Conservation (phyloP, 371 early-diverging fungal species). For the Batrachochytrium dendrobatidis region DNA sequence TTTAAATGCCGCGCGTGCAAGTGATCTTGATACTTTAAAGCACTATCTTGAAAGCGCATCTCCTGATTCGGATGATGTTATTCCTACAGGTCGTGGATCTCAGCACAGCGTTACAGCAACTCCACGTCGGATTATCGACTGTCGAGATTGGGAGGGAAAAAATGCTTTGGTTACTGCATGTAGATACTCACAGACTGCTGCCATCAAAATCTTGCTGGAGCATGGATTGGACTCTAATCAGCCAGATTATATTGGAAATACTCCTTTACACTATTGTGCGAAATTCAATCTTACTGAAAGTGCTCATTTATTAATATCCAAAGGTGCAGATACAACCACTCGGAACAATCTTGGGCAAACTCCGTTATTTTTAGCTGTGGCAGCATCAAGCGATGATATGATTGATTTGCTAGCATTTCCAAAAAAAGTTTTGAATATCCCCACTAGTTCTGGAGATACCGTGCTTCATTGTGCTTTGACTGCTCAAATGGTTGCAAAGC, state of each 20-base stretch:
- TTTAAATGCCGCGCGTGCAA: background rate
- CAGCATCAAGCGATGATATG: background rate
- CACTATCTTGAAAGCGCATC: conserved; percentile 1
- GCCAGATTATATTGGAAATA: conserved; percentile 10
- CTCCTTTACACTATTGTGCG: conserved; percentile 13
- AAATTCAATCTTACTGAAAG: background rate
- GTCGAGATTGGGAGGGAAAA: conserved; percentile 14
- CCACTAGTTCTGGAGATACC: background rate
- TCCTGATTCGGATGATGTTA: too few species aligned
- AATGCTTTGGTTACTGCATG: conserved; percentile 7
- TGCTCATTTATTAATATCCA: background rate
- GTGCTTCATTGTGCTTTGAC: background rate
- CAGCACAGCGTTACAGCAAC: background rate
- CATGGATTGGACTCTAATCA: background rate
- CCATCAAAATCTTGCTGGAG: background rate
- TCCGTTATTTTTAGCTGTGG: conserved; percentile 9
- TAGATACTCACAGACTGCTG: background rate
- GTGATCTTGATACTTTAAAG: background rate
- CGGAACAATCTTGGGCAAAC: conserved; percentile 10
- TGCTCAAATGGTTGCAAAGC: background rate
- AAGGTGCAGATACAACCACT: background rate
- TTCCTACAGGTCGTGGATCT: too few species aligned
- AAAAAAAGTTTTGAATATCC: background rate
- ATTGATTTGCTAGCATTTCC: background rate
- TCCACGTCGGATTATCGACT: background rate